Conservation (phyloP, 1,139 yeast species). For the Blastobotrys buckinghamii region DNA sequence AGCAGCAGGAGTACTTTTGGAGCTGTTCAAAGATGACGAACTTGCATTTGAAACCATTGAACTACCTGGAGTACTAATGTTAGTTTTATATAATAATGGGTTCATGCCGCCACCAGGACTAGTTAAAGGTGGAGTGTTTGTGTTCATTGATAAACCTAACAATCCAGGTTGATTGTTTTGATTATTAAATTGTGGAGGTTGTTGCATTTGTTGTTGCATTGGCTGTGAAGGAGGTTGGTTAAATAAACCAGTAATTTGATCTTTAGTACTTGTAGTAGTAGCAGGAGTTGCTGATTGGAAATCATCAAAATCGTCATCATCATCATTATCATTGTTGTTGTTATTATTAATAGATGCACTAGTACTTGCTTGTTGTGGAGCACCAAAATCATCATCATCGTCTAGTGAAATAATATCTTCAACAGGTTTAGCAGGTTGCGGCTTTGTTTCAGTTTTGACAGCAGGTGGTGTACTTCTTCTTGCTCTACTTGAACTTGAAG, state of each 20-base stretch:
- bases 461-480: conserved; percentile 11
- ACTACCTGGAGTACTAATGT: conserved; percentile 10
- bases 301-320: conserved; percentile 90
- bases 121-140: conserved; percentile 34
- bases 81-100: conserved; percentile 1
- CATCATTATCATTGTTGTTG: conserved; percentile 37
- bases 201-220: conserved; percentile 18
- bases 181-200: conserved; percentile 12
- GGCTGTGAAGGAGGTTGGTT: conserved; percentile 23
- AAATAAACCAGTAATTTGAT: conserved; percentile 23
- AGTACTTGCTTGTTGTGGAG: conserved; percentile 69
- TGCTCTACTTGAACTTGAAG: conserved; percentile 5
- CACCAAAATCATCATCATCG: conserved; percentile 62
- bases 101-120: conserved; percentile 19
- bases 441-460: conserved; percentile 1
- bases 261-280: conserved; percentile 25
- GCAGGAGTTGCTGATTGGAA: conserved; percentile 66
- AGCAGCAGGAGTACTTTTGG: conserved; percentile 34
- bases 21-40: conserved; percentile 12
- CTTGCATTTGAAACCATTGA: conserved; percentile 7
- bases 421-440: conserved; percentile 15
- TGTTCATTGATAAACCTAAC: conserved; percentile 10
- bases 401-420: conserved; percentile 24
- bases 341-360: conserved; percentile 16
- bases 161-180: conserved; percentile 15